Evolutionary conservation across 495 filamentous ascomycete genomes (phyloP).

Genomic region (Penicillium lividum): DNA sequence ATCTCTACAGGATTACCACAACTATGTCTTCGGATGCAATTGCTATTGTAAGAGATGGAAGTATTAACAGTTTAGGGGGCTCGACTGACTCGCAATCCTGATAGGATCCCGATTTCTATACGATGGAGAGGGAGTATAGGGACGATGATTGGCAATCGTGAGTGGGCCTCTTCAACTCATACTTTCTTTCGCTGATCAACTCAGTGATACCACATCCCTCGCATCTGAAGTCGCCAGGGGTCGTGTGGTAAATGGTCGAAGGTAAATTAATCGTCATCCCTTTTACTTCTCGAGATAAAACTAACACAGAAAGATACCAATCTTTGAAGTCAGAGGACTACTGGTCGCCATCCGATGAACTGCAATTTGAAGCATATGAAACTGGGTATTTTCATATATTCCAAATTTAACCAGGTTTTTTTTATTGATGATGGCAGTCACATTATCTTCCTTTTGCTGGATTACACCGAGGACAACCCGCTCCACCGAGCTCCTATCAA

Average conservation of each 20-base stretch:
- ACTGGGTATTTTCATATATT: slow-evolving; percentile 7
- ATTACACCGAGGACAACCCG: background rate
- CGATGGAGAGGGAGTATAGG: background rate
- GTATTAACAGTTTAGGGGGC: background rate
- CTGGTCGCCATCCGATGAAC: slow-evolving; percentile 14
- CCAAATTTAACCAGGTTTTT: background rate
- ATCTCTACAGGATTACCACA: background rate
- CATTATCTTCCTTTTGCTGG: slow-evolving; percentile 4
- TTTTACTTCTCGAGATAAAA: background rate
- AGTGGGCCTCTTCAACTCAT: background rate
- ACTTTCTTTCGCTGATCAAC: background rate
- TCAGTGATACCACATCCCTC: slow-evolving; percentile 10
- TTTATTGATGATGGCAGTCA: slow-evolving; percentile 5
- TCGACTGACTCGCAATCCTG: background rate
- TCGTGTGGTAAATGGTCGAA: slow-evolving; percentile 8
- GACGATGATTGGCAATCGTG: slow-evolving; percentile 9
- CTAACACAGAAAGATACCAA: slow-evolving; percentile 6
- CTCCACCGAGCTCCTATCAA: slow-evolving; percentile 3
- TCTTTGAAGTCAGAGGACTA: slow-evolving; percentile 7
- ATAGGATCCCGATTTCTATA: slow-evolving; percentile 4
- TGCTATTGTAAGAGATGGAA: background rate
- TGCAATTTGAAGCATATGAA: slow-evolving; percentile 12
- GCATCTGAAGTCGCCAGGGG: slow-evolving; percentile 7
- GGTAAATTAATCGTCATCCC: slow-evolving; percentile 1
- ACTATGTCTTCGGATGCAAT: background rate